Percentiles rank a stretch among this genome's conserved stretches.
Conservation (phyloP, 352 stramenopile genomes). For the Phytopythium montanum region DNA sequence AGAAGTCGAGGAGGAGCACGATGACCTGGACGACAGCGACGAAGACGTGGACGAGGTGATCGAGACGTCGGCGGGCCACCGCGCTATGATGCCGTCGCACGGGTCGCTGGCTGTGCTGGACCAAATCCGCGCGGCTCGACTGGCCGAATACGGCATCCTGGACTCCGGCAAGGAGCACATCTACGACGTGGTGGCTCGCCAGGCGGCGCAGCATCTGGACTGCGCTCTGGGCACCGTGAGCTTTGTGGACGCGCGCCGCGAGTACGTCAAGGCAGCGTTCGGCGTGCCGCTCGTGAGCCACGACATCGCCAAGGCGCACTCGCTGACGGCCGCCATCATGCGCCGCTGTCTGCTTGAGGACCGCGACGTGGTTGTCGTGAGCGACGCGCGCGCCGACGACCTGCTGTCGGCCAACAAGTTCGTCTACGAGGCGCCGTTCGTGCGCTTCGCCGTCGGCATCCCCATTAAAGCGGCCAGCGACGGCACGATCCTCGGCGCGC, state of each 20-base stretch:
- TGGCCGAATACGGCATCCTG: constrained; percentile 54
- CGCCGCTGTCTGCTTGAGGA: constrained; percentile 28
- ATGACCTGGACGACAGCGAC: constrained; percentile 16
- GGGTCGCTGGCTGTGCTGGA: constrained; percentile 11
- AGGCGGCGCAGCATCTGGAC: constrained; percentile 43
- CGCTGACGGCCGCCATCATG: constrained; percentile 54
- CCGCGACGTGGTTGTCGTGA: constrained; percentile 29
- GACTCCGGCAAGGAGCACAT: constrained; percentile 47
- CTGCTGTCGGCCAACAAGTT: constrained; percentile 50
- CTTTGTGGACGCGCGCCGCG: constrained; percentile 54
- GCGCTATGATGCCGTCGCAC: constrained; percentile 10
- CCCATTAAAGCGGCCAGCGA: constrained; percentile 39
- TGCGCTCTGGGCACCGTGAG: constrained; percentile 57
- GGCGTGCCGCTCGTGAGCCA: constrained; percentile 25
- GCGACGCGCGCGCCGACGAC: constrained; percentile 40
- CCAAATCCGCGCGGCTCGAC: constrained; percentile 32
- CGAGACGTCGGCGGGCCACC: constrained; percentile 17
- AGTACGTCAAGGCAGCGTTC: constrained; percentile 58
- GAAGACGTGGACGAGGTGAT: constrained; percentile 47
- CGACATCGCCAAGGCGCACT: constrained; percentile 51
- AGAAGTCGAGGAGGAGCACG: constrained; percentile 21
- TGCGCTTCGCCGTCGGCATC: constrained; percentile 55
- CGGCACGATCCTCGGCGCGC: constrained; percentile 47
- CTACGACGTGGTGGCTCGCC: constrained; percentile 53
- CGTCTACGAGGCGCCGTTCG: constrained; percentile 39